phyloP scores from a whole-genome alignment of 208 protist genomes.

The Trypanosoma avium region DNA sequence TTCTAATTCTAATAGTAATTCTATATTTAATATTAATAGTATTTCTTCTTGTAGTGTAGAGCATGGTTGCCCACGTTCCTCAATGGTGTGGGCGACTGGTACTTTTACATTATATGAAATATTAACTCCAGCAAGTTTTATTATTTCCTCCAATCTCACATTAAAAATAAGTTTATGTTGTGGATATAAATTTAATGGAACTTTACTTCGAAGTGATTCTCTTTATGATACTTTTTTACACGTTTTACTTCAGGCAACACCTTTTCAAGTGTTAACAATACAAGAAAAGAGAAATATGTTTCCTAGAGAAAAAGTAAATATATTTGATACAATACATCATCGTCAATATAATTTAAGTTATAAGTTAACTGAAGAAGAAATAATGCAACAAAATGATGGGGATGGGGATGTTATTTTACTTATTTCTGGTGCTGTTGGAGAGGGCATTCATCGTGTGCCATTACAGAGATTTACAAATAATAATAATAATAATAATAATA shows the following conservation, averaged over 20 bases:
- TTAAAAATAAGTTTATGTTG: constrained; percentile 84
- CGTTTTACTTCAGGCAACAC: constrained; percentile 73
- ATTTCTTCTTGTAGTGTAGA: constrained; percentile 36
- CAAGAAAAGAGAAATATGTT: constrained; percentile 70
- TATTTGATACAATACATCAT: constrained; percentile 38
- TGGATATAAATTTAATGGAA: constrained; percentile 70
- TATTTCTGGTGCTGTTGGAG: constrained; percentile 50
- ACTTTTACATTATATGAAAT: constrained; percentile 55
- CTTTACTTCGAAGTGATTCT: constrained; percentile 48
- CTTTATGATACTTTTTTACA: constrained; percentile 72
- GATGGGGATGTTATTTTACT: constrained; percentile 88
- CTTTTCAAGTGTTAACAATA: constrained; percentile 64
- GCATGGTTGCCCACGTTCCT: constrained; percentile 67
- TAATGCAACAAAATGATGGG: constrained; percentile 45
- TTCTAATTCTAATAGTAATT: no score
- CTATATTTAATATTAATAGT: background rate
- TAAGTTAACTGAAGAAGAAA: constrained; percentile 39
- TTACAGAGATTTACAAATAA: background rate
- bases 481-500: background rate
- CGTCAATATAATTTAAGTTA: constrained; percentile 41
- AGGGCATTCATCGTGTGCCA: constrained; percentile 24
- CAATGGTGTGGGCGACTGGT: constrained; percentile 84
- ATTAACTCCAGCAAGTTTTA: constrained; percentile 67
- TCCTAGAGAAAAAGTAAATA: constrained; percentile 41
- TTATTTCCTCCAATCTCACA: constrained; percentile 43